Conservation (phyloP, 306 rosid genomes). For the Lathyrus sativus region DNA sequence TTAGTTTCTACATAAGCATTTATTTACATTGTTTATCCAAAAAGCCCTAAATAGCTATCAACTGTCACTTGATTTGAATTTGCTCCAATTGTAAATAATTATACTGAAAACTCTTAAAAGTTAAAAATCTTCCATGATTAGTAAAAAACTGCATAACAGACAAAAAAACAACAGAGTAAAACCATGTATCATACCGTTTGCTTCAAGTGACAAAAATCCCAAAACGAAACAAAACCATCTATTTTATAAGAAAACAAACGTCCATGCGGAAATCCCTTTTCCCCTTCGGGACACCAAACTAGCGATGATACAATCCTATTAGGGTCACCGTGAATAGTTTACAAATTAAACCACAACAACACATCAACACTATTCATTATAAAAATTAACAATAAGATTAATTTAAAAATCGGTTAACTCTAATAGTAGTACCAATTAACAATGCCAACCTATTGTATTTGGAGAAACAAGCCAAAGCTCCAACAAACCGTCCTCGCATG, state of each 20-base stretch:
- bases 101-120: neutral
- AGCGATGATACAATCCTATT: slow-evolving; percentile 68
- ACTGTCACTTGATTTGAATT: neutral
- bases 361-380: neutral
- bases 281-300: slow-evolving; percentile 69
- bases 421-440: slow-evolving; percentile 52
- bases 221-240: slow-evolving; percentile 75
- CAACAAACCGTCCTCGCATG: slow-evolving; percentile 82
- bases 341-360: neutral
- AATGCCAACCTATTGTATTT: slow-evolving; percentile 93
- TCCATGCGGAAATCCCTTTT: slow-evolving; percentile 52
- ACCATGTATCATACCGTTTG: slow-evolving; percentile 55
- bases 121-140: neutral
- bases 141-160: neutral
- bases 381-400: neutral
- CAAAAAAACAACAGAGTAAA: neutral
- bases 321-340: slow-evolving; percentile 86
- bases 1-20: neutral
- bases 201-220: slow-evolving; percentile 81
- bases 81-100: neutral
- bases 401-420: neutral
- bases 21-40: neutral
- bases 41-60: neutral
- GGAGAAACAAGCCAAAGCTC: slow-evolving; percentile 98
- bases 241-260: slow-evolving; percentile 83